Evolutionary conservation across 2,329 filamentous ascomycete species (phyloP), one percentile per base, ranked within the genome.

Genomic region (Paecilomyces niveus): DNA sequence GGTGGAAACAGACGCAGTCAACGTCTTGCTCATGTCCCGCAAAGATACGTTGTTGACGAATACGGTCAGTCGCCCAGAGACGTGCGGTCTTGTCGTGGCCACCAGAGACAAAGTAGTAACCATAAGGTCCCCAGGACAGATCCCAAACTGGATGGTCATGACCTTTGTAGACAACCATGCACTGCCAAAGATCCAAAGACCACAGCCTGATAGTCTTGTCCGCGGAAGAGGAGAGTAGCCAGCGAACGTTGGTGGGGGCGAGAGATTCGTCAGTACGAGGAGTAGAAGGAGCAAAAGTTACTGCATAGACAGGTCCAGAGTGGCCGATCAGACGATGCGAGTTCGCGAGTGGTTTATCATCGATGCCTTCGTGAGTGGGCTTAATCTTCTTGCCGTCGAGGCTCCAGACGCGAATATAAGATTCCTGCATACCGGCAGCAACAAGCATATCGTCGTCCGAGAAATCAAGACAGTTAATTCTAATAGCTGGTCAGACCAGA

Each of bases 351-450:
- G 88, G 77, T 74, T 85, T 66, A 79, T 84, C 74, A 49, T 84
- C 84, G 61, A 81, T 70, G 45, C 84, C 82, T 7, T 81, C 78
- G 58, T 86, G 82, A 54, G 85, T 83, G 13, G 89, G 89, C 53
- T 84, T 84, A 11, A 99, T 84, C 3, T 90, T 84, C 62, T 88
- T 89, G 62, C 93, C 94, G 67, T 96, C 90, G 49, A 97, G 80
- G 45, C 89, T 89, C 92, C 93, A 99, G 11, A 99, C 85, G 15
- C 93, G 89, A 66, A 99, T 96, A 71, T 97, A 97, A 0, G 93
- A 97, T 70, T 97, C 92, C 57, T 89, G 87, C 54, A 92, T 96
- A 29, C 94, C 95, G 22, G 87, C 89, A 24, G 94, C 94, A 39
- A 94, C 90, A 29, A 97, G 83, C 63, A 87, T 83, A 62, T 90